A percentile compares a stretch with the other conserved stretches of the same genome.
Conservation (phyloP, 768 basidiomycete genomes). For the Pisolithus albus region DNA sequence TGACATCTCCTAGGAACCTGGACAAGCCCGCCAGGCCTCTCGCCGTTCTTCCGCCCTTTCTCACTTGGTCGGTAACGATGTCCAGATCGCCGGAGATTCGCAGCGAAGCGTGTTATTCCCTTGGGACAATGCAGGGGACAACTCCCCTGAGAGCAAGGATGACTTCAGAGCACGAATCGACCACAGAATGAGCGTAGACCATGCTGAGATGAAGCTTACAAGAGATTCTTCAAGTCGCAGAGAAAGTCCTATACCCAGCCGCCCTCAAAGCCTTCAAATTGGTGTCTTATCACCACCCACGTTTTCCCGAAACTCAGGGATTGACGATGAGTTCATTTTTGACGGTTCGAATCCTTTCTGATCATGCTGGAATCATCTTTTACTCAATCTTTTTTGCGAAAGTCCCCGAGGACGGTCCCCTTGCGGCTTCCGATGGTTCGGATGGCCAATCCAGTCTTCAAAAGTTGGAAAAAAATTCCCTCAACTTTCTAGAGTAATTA, state of each 20-base stretch:
- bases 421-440: constrained; percentile 45
- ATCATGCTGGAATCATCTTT: neutral
- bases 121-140: constrained; percentile 75
- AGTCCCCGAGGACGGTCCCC: constrained; percentile 23
- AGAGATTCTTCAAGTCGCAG: constrained; percentile 50
- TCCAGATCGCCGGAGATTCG: constrained; percentile 39
- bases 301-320: constrained; percentile 32
- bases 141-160: constrained; percentile 44
- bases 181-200: constrained; percentile 44
- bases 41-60: constrained; percentile 46
- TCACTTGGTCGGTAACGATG: constrained; percentile 43
- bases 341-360: constrained; percentile 39
- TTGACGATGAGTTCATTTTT: constrained; percentile 60
- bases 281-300: constrained; percentile 45
- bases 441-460: constrained; percentile 41
- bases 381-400: constrained; percentile 16
- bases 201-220: constrained; percentile 46
- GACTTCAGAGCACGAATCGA: constrained; percentile 29
- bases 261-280: constrained; percentile 36
- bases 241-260: constrained; percentile 53
- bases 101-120: constrained; percentile 71
- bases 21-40: constrained; percentile 72
- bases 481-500: constrained; percentile 73
- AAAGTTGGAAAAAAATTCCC: constrained; percentile 67
- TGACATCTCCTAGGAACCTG: constrained; percentile 59